Evolutionary conservation across 495 filamentous ascomycete genomes (phyloP).

Genomic region (Xylaria telfairii): DNA sequence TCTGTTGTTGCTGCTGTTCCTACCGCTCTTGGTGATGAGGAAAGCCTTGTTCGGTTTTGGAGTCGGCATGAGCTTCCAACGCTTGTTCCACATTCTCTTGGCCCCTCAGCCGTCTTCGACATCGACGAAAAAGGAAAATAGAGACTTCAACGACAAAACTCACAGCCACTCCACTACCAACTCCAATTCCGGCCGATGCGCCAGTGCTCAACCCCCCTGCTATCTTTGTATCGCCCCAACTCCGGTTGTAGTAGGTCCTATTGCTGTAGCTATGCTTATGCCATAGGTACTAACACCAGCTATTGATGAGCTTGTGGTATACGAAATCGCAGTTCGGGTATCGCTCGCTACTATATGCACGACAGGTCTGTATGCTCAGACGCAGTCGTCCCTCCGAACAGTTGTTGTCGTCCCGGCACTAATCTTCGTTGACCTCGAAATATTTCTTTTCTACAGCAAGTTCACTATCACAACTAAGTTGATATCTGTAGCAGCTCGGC

Average conservation of each 20-base stretch:
- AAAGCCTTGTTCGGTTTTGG: too few relatives aligned
- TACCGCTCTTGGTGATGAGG: too few relatives aligned
- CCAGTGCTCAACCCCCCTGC: background rate
- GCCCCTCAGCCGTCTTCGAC: too few relatives aligned
- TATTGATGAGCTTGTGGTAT: background rate
- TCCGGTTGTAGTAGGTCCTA: background rate
- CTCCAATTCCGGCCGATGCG: background rate
- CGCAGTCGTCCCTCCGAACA: background rate
- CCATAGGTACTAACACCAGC: background rate
- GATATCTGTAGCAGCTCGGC: too few relatives aligned
- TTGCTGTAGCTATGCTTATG: background rate
- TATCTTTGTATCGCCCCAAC: background rate
- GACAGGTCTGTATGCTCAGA: background rate
- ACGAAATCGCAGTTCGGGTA: background rate
- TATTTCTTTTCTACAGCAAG: too few relatives aligned
- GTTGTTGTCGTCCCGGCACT: background rate
- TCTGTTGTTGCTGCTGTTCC: background rate
- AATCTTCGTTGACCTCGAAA: background rate
- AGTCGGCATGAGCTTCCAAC: too few relatives aligned
- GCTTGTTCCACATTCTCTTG: too few relatives aligned
- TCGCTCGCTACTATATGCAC: background rate
- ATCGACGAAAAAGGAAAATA: too few relatives aligned
- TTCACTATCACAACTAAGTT: too few relatives aligned
- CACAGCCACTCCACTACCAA: background rate
- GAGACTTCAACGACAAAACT: too few relatives aligned